Conservation (phyloP, 257 asterid species). For the Linaria vulgaris region DNA sequence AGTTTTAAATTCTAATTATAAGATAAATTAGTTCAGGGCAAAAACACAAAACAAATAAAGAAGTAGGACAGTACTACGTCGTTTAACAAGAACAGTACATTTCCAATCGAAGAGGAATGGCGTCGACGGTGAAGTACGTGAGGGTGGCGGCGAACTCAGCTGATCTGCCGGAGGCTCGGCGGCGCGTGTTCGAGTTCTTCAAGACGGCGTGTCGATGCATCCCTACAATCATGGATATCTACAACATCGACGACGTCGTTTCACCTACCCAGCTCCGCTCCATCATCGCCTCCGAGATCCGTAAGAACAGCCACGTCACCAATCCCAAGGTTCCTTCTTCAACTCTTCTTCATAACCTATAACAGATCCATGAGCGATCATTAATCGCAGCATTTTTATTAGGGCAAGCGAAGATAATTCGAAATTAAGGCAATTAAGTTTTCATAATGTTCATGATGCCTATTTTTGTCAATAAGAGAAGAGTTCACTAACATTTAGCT, state of each 20-base stretch:
- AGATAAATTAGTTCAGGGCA: too few relatives aligned
- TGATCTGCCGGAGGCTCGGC: constrained; percentile 66
- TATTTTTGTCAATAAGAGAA: not conserved
- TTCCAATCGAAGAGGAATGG: constrained; percentile 28
- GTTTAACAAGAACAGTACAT: too few relatives aligned
- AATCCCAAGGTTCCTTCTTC: constrained; percentile 60
- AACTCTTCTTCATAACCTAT: too few relatives aligned
- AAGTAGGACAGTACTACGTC: too few relatives aligned
- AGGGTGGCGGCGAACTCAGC: constrained; percentile 80
- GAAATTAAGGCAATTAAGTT: not conserved
- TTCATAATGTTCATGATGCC: not conserved
- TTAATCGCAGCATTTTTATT: not conserved
- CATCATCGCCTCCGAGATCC: constrained; percentile 59
- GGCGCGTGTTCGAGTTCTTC: constrained; percentile 77
- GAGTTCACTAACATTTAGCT: too few relatives aligned
- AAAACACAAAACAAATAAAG: too few relatives aligned
- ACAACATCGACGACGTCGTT: constrained; percentile 69
- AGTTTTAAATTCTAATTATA: too few relatives aligned
- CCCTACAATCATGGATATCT: constrained; percentile 75
- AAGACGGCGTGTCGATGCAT: constrained; percentile 84
- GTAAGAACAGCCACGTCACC: constrained; percentile 67
- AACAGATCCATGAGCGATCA: not conserved
- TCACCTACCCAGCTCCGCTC: constrained; percentile 74
- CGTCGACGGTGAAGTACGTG: constrained; percentile 52
- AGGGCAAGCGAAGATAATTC: not conserved